These are phyloP conservation scores for Lipomyces yamadae DNA, from an alignment of 805 yeast species.

Conservation along the genomic window DNA sequence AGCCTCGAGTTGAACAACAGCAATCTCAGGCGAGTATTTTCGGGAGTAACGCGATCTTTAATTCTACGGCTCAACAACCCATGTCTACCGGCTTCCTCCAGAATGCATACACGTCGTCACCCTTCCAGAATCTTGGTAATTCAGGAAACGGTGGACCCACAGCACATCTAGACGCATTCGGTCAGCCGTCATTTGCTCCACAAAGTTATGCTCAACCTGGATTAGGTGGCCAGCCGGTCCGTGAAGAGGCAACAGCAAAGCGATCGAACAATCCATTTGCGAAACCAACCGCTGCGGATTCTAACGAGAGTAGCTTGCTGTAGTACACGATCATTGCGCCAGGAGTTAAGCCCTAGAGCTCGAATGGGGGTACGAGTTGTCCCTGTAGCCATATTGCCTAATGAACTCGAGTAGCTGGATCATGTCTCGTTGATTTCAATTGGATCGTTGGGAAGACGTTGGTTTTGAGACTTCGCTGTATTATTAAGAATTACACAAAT, in stretches of 20 bases:
- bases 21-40: conserved; percentile 9
- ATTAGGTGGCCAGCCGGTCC: conserved; percentile 21
- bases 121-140: neutral
- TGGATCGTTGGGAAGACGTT: no score
- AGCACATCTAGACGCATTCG: neutral
- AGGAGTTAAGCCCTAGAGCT: neutral
- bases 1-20: neutral
- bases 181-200: neutral
- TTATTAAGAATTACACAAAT: no score
- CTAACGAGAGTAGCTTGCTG: neutral
- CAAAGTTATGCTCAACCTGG: neutral
- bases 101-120: conserved; percentile 23
- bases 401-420: no score
- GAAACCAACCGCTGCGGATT: neutral
- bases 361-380: neutral
- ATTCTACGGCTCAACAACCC: conserved; percentile 14
- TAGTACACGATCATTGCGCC: neutral
- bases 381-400: no score
- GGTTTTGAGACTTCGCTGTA: no score
- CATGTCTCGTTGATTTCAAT: no score
- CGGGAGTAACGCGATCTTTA: conserved; percentile 8
- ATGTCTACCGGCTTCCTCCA: conserved; percentile 36
- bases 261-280: conserved; percentile 83
- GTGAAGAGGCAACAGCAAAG: conserved; percentile 49
- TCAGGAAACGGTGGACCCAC: neutral